These are phyloP conservation scores for Lycium barbarum DNA, from an alignment of 257 asterid species.

Conservation along the genomic window DNA sequence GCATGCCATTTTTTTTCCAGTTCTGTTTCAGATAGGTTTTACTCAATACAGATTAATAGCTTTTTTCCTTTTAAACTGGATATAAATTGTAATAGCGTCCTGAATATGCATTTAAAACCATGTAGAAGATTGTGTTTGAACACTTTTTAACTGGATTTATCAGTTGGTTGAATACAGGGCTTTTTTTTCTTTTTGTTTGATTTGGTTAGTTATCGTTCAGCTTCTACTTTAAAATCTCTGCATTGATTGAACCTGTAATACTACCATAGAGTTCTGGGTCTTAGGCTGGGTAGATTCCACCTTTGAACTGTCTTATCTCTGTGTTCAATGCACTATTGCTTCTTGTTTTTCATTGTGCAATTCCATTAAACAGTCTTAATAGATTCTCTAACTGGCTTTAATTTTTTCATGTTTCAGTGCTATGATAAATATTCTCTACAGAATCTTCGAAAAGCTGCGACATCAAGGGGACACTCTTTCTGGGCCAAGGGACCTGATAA, in stretches of 20 bases:
- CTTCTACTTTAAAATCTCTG: neutral
- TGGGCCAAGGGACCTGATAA: conserved; percentile 77
- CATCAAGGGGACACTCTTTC: conserved; percentile 64
- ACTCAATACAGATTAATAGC: neutral
- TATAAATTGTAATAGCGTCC: neutral
- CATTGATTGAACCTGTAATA: neutral
- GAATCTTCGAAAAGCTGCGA: conserved; percentile 70
- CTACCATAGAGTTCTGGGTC: neutral
- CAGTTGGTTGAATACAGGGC: neutral
- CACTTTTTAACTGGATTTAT: neutral
- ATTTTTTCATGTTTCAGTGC: conserved; percentile 49
- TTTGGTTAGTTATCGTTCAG: neutral
- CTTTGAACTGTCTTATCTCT: neutral
- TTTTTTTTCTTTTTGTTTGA: neutral
- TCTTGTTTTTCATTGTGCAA: neutral
- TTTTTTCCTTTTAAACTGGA: neutral
- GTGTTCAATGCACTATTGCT: neutral
- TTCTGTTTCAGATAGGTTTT: neutral
- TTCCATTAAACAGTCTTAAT: neutral
- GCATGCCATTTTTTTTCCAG: neutral
- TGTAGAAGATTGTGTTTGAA: neutral
- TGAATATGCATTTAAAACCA: conserved; percentile 1
- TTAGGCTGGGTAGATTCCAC: neutral
- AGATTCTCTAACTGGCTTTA: conserved; percentile 11
- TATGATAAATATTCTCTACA: conserved; percentile 65